Evolutionary conservation across 208 protist genomes (phyloP).

Genomic region (Trypanosomatidae sp.): DNA sequence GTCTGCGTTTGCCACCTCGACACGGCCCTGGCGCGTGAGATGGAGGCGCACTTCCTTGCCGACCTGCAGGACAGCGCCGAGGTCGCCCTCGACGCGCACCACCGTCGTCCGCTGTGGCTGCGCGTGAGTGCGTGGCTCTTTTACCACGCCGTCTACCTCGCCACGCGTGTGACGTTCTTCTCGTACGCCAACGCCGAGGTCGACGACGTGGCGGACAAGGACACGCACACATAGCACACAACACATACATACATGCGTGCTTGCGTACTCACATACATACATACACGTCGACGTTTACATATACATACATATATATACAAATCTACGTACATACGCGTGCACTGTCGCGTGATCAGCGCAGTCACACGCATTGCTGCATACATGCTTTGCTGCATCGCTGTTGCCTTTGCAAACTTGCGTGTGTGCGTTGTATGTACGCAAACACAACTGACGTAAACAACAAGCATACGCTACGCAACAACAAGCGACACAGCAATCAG

Average conservation of each 20-base stretch:
- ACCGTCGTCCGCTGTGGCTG: slow-evolving; percentile 45
- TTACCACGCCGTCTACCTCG: slow-evolving; percentile 61
- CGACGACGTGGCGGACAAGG: slow-evolving; percentile 12
- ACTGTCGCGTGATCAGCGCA: too few relatives aligned
- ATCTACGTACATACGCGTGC: not conserved
- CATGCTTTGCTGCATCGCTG: too few relatives aligned
- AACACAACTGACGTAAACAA: not conserved
- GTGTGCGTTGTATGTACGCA: too few relatives aligned
- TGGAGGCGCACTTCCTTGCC: slow-evolving; percentile 76
- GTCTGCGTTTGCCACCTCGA: slow-evolving; percentile 73
- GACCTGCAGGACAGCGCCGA: slow-evolving; percentile 55
- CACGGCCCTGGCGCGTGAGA: slow-evolving; percentile 39
- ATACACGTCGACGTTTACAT: not conserved
- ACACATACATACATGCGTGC: not conserved
- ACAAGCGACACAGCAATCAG: too few relatives aligned
- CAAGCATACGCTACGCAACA: too few relatives aligned
- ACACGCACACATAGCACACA: not conserved
- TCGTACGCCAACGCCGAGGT: slow-evolving; percentile 41
- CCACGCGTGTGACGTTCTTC: slow-evolving; percentile 58
- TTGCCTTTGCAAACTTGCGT: too few relatives aligned
- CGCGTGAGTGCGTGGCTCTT: slow-evolving; percentile 71
- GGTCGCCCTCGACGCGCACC: slow-evolving; percentile 47
- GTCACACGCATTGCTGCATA: too few relatives aligned
- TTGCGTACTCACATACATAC: not conserved
- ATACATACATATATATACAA: not conserved